Conservation (phyloP, 2,329 filamentous ascomycete species). For the Penicillium sp. region DNA sequence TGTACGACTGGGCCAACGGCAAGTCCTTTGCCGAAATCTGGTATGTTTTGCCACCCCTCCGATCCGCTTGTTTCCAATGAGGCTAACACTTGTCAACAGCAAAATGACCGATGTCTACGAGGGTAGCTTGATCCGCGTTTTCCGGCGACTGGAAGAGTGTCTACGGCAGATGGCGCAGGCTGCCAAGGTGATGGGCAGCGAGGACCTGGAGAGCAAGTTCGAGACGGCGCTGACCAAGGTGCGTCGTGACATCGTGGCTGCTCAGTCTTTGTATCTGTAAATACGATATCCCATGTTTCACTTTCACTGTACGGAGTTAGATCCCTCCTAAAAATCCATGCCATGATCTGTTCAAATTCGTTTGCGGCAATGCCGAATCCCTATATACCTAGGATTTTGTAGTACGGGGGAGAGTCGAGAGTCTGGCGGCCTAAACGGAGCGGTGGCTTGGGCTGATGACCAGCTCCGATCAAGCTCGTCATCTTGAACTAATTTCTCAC, state of each 20-base stretch:
- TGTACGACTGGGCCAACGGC: slow-evolving; percentile 86
- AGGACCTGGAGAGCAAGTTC: slow-evolving; percentile 89
- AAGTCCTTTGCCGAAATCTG: slow-evolving; percentile 90
- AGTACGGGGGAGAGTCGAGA: too few species aligned
- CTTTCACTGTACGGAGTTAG: too few species aligned
- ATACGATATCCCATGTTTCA: slow-evolving; percentile 25
- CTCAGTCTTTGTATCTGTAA: slow-evolving; percentile 88
- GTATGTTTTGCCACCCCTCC: slow-evolving; percentile 56
- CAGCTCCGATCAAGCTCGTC: too few species aligned
- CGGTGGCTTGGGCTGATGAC: too few species aligned
- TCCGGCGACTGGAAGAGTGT: slow-evolving; percentile 90
- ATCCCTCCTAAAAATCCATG: too few species aligned
- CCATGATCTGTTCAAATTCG: too few species aligned
- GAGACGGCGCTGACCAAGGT: slow-evolving; percentile 82
- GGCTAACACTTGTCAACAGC: slow-evolving; percentile 49
- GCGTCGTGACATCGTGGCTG: slow-evolving; percentile 87
- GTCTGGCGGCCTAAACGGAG: too few species aligned
- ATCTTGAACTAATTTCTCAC: too few species aligned
- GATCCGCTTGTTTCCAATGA: slow-evolving; percentile 6
- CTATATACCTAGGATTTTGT: too few species aligned
- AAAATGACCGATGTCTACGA: slow-evolving; percentile 99
- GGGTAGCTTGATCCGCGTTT: slow-evolving; percentile 91
- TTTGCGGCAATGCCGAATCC: too few species aligned
- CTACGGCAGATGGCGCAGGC: slow-evolving; percentile 94
- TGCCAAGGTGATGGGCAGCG: slow-evolving; percentile 95